Evolutionary conservation across 202 grass and related monocot genomes (phyloP).

Genomic region (Hordeum pubiflorum): DNA sequence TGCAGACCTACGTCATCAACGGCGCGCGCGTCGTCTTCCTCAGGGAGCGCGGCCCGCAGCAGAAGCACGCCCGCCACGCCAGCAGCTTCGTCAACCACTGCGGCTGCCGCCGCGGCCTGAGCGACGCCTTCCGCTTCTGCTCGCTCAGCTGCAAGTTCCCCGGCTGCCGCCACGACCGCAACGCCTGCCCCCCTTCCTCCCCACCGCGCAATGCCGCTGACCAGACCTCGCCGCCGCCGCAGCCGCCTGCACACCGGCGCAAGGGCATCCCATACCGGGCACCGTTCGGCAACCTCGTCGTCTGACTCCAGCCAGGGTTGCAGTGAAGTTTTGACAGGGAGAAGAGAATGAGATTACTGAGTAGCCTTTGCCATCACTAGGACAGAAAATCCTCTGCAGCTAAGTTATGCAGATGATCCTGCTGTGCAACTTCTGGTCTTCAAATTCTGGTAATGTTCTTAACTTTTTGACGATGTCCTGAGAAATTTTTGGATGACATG

Average conservation of each 20-base stretch:
- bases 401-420: background rate
- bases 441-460: background rate
- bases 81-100: slow-evolving; percentile 47
- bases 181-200: background rate
- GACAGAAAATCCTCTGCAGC: background rate
- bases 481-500: background rate
- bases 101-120: slow-evolving; percentile 73
- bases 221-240: slow-evolving; percentile 39
- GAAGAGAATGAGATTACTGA: background rate
- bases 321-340: slow-evolving; percentile 9
- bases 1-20: slow-evolving; percentile 97
- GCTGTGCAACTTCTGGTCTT: background rate
- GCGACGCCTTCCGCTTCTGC: slow-evolving; percentile 89
- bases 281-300: background rate
- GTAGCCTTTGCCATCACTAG: slow-evolving; percentile 3
- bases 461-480: background rate
- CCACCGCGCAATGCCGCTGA: slow-evolving; percentile 17
- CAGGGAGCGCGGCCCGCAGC: slow-evolving; percentile 70
- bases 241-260: background rate
- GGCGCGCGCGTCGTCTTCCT: slow-evolving; percentile 89
- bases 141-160: slow-evolving; percentile 87
- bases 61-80: slow-evolving; percentile 21
- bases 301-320: background rate
- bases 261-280: slow-evolving; percentile 4
- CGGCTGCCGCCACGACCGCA: slow-evolving; percentile 11